Conservation (phyloP, 2,329 filamentous ascomycete species). For the Fusarium sp. region DNA sequence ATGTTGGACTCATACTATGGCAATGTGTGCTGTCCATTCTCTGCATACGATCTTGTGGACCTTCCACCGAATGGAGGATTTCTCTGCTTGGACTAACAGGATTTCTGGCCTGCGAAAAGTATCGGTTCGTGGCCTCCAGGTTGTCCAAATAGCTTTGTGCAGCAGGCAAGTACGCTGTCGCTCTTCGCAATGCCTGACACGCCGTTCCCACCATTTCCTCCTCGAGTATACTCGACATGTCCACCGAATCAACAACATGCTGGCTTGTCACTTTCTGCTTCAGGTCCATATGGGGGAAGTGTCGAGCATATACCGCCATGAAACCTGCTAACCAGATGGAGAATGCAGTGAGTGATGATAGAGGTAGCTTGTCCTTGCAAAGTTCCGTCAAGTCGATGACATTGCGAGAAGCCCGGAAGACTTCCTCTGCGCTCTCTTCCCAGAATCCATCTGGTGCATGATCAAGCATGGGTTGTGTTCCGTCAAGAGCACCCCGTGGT, state of each 20-base stretch:
- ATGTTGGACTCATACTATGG: conserved; percentile 21
- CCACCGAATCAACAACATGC: not conserved
- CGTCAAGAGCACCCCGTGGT: not conserved
- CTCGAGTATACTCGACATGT: conserved; percentile 3
- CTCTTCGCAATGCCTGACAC: conserved; percentile 34
- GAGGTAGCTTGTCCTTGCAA: conserved; percentile 70
- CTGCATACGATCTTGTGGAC: conserved; percentile 3
- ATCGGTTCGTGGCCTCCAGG: conserved; percentile 22
- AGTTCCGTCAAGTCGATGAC: conserved; percentile 73
- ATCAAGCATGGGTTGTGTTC: not conserved
- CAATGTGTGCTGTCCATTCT: not conserved
- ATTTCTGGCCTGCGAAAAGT: conserved; percentile 22
- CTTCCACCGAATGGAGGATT: conserved; percentile 1
- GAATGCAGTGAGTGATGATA: conserved; percentile 75
- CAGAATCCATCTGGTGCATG: not conserved
- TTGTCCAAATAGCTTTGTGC: conserved; percentile 35
- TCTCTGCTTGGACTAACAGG: conserved; percentile 8
- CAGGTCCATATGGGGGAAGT: conserved; percentile 76
- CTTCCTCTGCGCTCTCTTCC: conserved; percentile 1
- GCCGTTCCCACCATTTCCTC: conserved; percentile 15
- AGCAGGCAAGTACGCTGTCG: conserved; percentile 20
- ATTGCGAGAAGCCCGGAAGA: conserved; percentile 64
- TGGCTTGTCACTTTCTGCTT: conserved; percentile 44
- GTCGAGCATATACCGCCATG: conserved; percentile 71
- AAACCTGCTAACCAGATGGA: conserved; percentile 75